Conservation (phyloP, 164 flowering plant genomes). For the Echeveria elegans region DNA sequence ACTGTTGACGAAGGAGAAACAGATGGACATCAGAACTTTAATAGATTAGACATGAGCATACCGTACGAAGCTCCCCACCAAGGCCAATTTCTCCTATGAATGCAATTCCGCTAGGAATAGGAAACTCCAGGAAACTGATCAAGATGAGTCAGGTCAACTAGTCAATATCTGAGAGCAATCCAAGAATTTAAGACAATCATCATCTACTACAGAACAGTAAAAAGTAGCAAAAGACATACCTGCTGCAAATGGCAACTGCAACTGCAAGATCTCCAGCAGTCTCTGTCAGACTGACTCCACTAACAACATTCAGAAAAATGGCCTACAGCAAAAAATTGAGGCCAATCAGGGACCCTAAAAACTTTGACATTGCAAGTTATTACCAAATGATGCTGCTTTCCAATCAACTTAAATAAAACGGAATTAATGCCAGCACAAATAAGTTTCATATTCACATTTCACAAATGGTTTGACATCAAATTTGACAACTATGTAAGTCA, state of each 20-base stretch:
- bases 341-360: neutral
- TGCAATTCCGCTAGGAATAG: constrained; percentile 69
- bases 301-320: constrained; percentile 74
- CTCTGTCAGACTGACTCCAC: constrained; percentile 66
- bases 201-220: neutral
- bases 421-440: too few species aligned
- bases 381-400: neutral
- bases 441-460: too few species aligned
- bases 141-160: neutral
- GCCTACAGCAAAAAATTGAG: constrained; percentile 28
- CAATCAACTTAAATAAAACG: too few species aligned
- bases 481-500: too few species aligned
- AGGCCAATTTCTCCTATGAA: constrained; percentile 96
- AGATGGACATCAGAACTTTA: too few species aligned
- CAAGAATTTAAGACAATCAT: neutral
- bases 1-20: too few species aligned
- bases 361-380: neutral
- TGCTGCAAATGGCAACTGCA: constrained; percentile 97
- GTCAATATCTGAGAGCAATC: neutral
- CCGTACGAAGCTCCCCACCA: constrained; percentile 89
- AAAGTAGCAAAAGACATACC: constrained; percentile 31
- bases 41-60: constrained; percentile 22
- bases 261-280: constrained; percentile 95
- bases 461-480: too few species aligned
- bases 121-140: constrained; percentile 74